A percentile compares a stretch with the other conserved stretches of the same genome.
Evolutionary conservation across 306 rosid species (phyloP).

Genomic region (Morella rubra): DNA sequence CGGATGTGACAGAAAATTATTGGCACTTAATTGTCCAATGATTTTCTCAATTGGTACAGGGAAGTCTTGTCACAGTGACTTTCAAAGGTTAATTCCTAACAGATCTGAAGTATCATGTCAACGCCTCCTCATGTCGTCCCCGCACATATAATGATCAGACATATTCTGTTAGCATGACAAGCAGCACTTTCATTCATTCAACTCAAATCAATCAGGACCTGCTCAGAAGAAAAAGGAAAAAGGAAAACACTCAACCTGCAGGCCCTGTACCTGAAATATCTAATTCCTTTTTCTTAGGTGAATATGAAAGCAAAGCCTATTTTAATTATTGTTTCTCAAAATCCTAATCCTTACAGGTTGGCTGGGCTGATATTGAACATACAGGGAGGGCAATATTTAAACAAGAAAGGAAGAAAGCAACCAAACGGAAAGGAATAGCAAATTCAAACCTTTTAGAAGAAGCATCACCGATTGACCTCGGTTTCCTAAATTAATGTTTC

Average conservation of each 20-base stretch:
- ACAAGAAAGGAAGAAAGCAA: slow-evolving; percentile 29
- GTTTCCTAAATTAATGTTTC: slow-evolving; percentile 39
- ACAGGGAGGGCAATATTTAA: slow-evolving; percentile 28
- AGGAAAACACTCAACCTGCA: neutral
- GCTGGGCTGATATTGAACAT: slow-evolving; percentile 23
- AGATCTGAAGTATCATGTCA: too few species aligned
- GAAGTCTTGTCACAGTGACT: too few species aligned
- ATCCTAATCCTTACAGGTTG: slow-evolving; percentile 42
- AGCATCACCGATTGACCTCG: slow-evolving; percentile 77
- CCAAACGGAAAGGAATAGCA: slow-evolving; percentile 38
- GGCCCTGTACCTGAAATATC: neutral
- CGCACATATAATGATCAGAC: neutral
- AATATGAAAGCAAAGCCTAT: neutral
- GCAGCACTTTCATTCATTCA: neutral
- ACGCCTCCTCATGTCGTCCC: too few species aligned
- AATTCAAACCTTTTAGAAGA: slow-evolving; percentile 45
- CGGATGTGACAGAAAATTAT: too few species aligned
- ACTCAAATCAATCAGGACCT: neutral
- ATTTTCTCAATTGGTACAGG: too few species aligned
- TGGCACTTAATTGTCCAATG: too few species aligned
- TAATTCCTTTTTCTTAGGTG: neutral
- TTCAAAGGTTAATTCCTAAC: too few species aligned
- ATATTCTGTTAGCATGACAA: neutral
- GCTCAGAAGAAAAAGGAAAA: neutral
- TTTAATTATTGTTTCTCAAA: slow-evolving; percentile 5